phyloP scores from a whole-genome alignment of 1,284 basidiomycete genomes.

The Taiwanofungus camphoratus region DNA sequence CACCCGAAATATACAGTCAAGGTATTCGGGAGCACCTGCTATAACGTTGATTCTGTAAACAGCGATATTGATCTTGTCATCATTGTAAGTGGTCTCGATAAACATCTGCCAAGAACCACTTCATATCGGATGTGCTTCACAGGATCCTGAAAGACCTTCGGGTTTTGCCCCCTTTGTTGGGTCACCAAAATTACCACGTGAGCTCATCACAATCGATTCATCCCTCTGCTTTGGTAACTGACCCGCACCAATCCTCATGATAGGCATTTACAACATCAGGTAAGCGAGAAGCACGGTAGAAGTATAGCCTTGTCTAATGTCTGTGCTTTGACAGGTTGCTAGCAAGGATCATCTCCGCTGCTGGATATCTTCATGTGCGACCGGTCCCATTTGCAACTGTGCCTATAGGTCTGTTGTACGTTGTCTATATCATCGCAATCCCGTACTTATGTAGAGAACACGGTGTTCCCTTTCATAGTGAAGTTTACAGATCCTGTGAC shows the following conservation, averaged over 20 bases:
- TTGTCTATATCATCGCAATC: not conserved
- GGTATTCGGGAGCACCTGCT: slow-evolving; percentile 23
- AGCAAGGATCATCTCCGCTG: not conserved
- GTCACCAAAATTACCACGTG: slow-evolving; percentile 3
- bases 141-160: slow-evolving; percentile 11
- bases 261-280: slow-evolving; percentile 1
- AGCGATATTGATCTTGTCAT: slow-evolving; percentile 26
- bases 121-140: not conserved
- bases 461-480: slow-evolving; percentile 30
- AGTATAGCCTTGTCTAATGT: not conserved
- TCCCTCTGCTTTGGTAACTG: no score
- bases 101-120: not conserved
- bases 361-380: not conserved
- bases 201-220: no score
- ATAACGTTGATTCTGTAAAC: slow-evolving; percentile 14
- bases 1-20: slow-evolving; percentile 14
- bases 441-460: not conserved
- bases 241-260: not conserved
- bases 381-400: slow-evolving; percentile 24
- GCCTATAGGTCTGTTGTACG: slow-evolving; percentile 41
- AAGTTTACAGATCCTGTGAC: slow-evolving; percentile 43
- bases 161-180: not conserved
- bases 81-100: slow-evolving; percentile 14
- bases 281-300: not conserved
- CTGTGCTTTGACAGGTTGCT: not conserved